Conservation (phyloP, 768 basidiomycete species). For the Boletus subparvulus region DNA sequence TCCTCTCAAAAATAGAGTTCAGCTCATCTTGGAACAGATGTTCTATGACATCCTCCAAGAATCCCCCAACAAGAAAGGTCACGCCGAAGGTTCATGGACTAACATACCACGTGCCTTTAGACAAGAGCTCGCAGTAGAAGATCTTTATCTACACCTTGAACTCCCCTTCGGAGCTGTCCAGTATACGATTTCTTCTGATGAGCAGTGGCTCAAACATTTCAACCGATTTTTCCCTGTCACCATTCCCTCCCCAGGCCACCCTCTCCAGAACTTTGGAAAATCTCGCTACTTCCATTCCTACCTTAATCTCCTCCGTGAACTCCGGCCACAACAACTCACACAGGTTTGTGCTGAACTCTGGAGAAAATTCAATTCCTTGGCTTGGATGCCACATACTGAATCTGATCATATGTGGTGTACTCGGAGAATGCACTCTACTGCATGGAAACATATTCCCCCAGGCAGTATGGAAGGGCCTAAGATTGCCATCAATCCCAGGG, state of each 20-base stretch:
- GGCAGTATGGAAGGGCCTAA: not conserved
- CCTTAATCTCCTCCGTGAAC: not conserved
- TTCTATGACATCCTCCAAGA: not conserved
- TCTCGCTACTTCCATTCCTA: not conserved
- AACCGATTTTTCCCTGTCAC: not conserved
- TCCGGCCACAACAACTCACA: too few species aligned
- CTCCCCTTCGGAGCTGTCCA: not conserved
- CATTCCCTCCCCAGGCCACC: not conserved
- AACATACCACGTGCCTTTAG: not conserved
- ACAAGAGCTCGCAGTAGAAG: not conserved
- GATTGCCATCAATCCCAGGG: not conserved
- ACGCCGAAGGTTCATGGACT: not conserved
- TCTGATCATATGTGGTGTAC: conserved; percentile 2
- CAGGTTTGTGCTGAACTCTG: not conserved
- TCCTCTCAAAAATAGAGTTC: not conserved
- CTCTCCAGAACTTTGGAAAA: not conserved
- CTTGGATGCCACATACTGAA: not conserved
- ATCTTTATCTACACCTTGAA: not conserved
- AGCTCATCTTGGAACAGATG: not conserved
- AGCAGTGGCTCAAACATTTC: not conserved
- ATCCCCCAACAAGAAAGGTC: not conserved
- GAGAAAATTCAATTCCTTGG: not conserved
- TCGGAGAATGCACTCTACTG: not conserved
- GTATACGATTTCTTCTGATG: not conserved
- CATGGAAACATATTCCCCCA: not conserved